These are phyloP conservation scores for Capronia americana DNA, from an alignment of 2,329 filamentous ascomycete species.

Conservation along the genomic window DNA sequence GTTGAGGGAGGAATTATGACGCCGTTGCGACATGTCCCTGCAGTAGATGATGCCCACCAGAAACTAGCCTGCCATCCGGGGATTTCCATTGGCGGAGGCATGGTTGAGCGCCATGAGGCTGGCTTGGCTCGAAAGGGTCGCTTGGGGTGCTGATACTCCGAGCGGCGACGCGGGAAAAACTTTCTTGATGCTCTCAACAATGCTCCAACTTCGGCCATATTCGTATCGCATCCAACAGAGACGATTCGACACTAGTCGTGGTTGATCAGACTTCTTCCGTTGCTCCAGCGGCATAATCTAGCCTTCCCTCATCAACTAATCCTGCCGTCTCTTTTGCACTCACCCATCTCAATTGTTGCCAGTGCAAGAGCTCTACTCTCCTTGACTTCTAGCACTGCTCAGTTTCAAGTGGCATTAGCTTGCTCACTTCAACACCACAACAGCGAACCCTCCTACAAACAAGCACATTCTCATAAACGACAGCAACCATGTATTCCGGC, in stretches of 20 bases:
- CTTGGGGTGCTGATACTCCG: conserved; percentile 15
- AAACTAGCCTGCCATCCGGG: conserved; percentile 20
- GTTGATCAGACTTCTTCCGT: conserved; percentile 16
- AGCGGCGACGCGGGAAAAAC: conserved; percentile 25
- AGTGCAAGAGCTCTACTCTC: conserved; percentile 18
- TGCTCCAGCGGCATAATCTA: conserved; percentile 22
- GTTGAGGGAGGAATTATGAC: conserved; percentile 26
- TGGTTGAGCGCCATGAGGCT: conserved; percentile 15
- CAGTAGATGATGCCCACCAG: conserved; percentile 30
- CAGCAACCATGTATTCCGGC: conserved; percentile 40
- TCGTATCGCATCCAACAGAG: conserved; percentile 19
- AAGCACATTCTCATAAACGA: conserved; percentile 8
- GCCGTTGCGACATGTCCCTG: conserved; percentile 31
- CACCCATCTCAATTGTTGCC: conserved; percentile 1
- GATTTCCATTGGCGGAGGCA: conserved; percentile 16
- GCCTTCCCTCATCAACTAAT: conserved; percentile 25
- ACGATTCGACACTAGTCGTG: conserved; percentile 10
- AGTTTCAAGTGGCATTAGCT: conserved; percentile 40
- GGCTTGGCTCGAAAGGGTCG: conserved; percentile 8
- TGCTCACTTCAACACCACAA: conserved; percentile 37
- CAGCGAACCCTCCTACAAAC: conserved; percentile 1
- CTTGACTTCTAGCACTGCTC: conserved; percentile 16
- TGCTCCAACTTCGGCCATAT: conserved; percentile 18
- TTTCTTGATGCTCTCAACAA: conserved; percentile 28
- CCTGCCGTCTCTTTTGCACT: background rate